phyloP scores from a whole-genome alignment of 495 filamentous ascomycete species.

The Penicillium verhagenii region DNA sequence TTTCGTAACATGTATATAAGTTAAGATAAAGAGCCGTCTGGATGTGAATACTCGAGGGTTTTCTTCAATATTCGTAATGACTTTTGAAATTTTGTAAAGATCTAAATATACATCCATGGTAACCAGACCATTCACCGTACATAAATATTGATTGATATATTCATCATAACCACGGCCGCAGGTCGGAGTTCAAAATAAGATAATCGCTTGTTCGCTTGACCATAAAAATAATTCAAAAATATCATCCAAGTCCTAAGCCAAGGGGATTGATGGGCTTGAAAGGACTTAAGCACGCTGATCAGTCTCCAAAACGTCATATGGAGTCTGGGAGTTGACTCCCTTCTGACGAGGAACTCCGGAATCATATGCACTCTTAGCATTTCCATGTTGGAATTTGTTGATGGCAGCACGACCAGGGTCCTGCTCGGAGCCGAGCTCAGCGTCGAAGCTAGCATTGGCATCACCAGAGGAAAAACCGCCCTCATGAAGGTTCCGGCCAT shows the following conservation, averaged over 20 bases:
- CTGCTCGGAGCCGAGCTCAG: slow-evolving; percentile 57
- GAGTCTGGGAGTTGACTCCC: slow-evolving; percentile 34
- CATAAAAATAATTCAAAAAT: neutral
- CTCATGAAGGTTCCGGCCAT: slow-evolving; percentile 56
- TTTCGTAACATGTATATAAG: no score
- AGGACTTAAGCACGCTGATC: slow-evolving; percentile 42
- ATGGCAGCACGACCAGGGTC: slow-evolving; percentile 61
- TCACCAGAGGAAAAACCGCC: slow-evolving; percentile 50
- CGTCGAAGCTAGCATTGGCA: slow-evolving; percentile 59
- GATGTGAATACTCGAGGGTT: no score
- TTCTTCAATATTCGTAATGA: neutral
- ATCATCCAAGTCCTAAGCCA: neutral
- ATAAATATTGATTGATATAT: no score
- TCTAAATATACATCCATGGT: slow-evolving; percentile 27
- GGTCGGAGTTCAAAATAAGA: slow-evolving; percentile 7
- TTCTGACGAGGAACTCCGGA: slow-evolving; percentile 43
- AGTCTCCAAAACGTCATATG: slow-evolving; percentile 42
- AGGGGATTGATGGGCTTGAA: neutral
- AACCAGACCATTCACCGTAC: slow-evolving; percentile 3
- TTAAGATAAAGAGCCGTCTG: no score
- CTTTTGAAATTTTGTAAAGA: neutral
- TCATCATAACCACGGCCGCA: slow-evolving; percentile 8
- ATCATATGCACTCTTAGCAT: slow-evolving; percentile 39
- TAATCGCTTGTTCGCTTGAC: slow-evolving; percentile 18
- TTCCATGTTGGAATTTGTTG: slow-evolving; percentile 43